Evolutionary conservation across 331 rosid genomes (phyloP), one percentile per base, ranked within the genome.

Genomic region (Acacia concinna): DNA sequence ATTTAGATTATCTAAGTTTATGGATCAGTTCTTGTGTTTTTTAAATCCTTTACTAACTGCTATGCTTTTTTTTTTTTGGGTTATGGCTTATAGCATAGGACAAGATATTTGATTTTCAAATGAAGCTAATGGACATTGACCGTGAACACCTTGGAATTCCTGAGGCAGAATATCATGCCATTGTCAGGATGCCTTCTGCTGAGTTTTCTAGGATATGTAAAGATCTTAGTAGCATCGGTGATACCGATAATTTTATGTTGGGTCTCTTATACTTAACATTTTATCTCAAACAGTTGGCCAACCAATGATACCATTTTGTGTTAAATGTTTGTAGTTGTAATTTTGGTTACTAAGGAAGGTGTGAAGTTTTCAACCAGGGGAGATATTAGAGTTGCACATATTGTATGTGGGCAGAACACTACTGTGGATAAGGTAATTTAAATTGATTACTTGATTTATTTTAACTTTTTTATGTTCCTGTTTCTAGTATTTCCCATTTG

Each of bases 71-170:
- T 13, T 12, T 6, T 7, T 57, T 13, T 12, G 4, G 44, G 8
- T 47, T 57, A 62, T 81, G 81, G 60, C 20, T 60, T 72, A 32
- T 54, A 96, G 98, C 97, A 0, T 97, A 93, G 79, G 97, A 93
- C 7, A 96, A 96, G 74, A 93, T 93, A 74, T 87, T 97, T 1
- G 97, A 93, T 81, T 96, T 96, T 77, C 98, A 96, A 90, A 96
- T 96, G 97, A 96, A 93, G 86, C 77, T 93, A 82, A 96, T 96
- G 99, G 97, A 93, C 83, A 96, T 93, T 2, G 99, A 93, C 68
- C 93, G 98, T n/a, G 99, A 96, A 67, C 99, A 93, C 57, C 98
- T 96, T 59, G 97, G 97, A 44, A 93, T 96, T 65, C 99, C 97
- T 0, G 99, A 93, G 89, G 93, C 97, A 23, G 99, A 96, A 67